Base-by-base conservation (phyloP, 192 early-diverging fungal species). In the Rhizophlyctis rosea region DNA sequence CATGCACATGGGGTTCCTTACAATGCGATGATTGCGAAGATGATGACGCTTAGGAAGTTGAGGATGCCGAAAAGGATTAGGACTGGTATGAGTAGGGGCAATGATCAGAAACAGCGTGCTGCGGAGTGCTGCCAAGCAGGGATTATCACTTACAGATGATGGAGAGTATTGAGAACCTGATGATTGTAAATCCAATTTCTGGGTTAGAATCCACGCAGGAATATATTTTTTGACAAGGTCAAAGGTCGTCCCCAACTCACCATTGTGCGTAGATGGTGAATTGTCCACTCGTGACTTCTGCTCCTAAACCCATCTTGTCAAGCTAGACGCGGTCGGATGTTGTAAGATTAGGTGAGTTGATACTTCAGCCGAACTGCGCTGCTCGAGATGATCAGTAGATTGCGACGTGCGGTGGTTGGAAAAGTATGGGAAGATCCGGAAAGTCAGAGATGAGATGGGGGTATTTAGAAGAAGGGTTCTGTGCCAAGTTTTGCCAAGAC, bases 231-330 rank as follows among this genome's bases (percentile, higher is more conserved):
- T 3, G 28, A 25, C 4, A 18, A 7, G 34, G 31, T 56, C 4
- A 33, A 36, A 61, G n/a, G 25, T 3, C n/a, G 25, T 9, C 16
- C 7, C 2, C 0, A 49, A 49, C 52, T 3, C 54, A 71, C 69
- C 68, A 71, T 50, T 71, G 69, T 11, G 69, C 69, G 36, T 71
- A 71, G 50, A 71, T 71, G 24, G 64, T 67, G 51, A 58, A 66
- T 47, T 71, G 64, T 18, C 69, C 69, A 32, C 58, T 61, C 23
- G 35, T 67, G 52, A 71, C 32, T 36, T 71, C 69, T 24, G 35
- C 32, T 11, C 62, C 62, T 21, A 71, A 11, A 50, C 36, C 24
- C 64, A 71, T 71, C 18, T 7, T 18, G 39, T 44, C n/a, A n/a
- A n/a, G n/a, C n/a, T n/a, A n/a, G n/a, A n/a, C n/a, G n/a, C n/a